Evolutionary conservation across 257 asterid species (phyloP).

Genomic region (Nicotiana tomentosiformis): DNA sequence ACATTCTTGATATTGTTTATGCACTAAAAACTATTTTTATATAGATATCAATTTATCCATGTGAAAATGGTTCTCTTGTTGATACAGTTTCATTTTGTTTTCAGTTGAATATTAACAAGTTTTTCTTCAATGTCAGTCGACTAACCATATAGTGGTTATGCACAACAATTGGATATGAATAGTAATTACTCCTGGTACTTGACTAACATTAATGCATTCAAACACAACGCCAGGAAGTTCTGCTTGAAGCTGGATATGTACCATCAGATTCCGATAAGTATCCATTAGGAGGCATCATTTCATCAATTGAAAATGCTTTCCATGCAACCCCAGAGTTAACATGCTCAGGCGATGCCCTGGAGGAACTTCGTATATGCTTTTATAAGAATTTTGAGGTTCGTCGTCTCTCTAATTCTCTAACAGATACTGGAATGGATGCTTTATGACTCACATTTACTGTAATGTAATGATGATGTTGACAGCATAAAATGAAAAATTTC

Average conservation of each 20-base stretch:
- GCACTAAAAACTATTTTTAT: not conserved
- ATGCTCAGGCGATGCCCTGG: conserved; percentile 70
- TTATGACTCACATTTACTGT: not conserved
- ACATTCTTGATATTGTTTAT: not conserved
- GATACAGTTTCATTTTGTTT: not conserved
- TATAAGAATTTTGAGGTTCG: conserved; percentile 75
- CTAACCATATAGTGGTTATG: not conserved
- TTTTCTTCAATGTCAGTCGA: not conserved
- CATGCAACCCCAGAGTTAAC: conserved; percentile 66
- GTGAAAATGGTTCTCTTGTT: not conserved
- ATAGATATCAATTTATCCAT: not conserved
- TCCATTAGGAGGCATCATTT: conserved; percentile 73
- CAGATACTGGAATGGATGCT: not conserved
- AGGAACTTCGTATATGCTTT: conserved; percentile 83
- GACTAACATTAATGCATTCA: not conserved
- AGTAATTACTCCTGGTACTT: not conserved
- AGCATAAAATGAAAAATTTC: not conserved
- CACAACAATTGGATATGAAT: not conserved
- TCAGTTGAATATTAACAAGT: not conserved
- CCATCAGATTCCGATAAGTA: conserved; percentile 84
- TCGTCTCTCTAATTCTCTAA: not conserved
- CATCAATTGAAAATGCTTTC: conserved; percentile 84
- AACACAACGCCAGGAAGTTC: conserved; percentile 47
- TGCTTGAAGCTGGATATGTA: conserved; percentile 72
- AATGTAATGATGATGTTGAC: not conserved